Evolutionary conservation across 23 red algal genomes (phyloP), one percentile per base, ranked within the genome.

Genomic region (Pyropia haitanensis): DNA sequence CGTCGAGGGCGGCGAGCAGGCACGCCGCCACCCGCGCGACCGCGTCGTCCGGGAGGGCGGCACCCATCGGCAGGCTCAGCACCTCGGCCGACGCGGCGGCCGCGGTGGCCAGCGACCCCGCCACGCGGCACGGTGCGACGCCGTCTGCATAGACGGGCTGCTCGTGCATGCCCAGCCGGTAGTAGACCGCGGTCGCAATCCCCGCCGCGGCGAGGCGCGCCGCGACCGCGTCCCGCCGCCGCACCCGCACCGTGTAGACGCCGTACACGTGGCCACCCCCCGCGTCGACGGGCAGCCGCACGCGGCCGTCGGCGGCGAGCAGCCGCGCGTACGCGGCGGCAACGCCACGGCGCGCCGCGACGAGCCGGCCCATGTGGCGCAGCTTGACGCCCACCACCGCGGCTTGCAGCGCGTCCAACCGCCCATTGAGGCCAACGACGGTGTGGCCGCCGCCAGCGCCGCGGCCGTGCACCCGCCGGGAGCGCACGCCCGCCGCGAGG

Each of bases 331-430:
- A 88, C 29, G 29, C 22, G 18, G 73, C 49, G 20, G 60, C 82
- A 24, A 27, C 82, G 18, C 49, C 65, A 18, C 53, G 51, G 17
- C 82, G 59, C 46, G 63, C 64, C 15, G 63, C 66, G 33, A 88
- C 51, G 2, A 68, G 63, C 1, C 68, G 60, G 53, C 58, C 48
- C 30, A 88, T 75, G 75, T 30, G 33, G 4, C 58, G 28, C 18
- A 77, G 58, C 58, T 88, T 88, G 14, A 65, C 63, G 9, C 73
- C 60, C 63, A 89, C 51, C 13, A 89, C 68, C 39, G 84, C 84
- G 7, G 84, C 84, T 52, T 89, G 84, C 1, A 89, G 2, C 4
- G 84, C 73, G 49, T 89, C 84, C 15, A 89, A 65, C 33, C 84
- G 70, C 3, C 61, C 64, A 64, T 89, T 89, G 14, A 77, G 31